Percentiles rank a stretch among this genome's conserved stretches.
These are phyloP conservation scores for Pistacia integerrima DNA, from an alignment of 345 rosid species.

Conservation along the genomic window DNA sequence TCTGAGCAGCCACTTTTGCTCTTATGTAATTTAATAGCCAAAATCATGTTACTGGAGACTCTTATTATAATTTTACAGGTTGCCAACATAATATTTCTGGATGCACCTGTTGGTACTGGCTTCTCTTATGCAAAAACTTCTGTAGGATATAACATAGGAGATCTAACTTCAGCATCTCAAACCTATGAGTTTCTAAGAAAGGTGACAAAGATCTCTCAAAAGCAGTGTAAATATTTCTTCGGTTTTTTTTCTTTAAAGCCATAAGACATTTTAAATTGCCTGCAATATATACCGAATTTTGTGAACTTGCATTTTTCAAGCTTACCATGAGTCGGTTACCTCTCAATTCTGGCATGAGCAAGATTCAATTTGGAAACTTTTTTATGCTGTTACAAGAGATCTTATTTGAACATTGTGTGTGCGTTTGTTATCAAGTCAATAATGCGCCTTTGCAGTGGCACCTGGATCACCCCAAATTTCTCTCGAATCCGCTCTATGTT, in stretches of 20 bases:
- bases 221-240: background rate
- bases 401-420: background rate
- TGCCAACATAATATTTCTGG: conserved; percentile 39
- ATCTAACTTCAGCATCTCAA: conserved; percentile 21
- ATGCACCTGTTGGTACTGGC: conserved; percentile 42
- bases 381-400: background rate
- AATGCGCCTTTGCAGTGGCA: conserved; percentile 17
- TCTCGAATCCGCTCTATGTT: conserved; percentile 3
- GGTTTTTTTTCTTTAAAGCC: too few relatives aligned
- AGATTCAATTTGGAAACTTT: too few relatives aligned
- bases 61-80: conserved; percentile 11
- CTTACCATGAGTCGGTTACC: too few relatives aligned
- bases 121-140: conserved; percentile 37
- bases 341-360: too few relatives aligned
- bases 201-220: conserved; percentile 9
- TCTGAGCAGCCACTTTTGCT: background rate
- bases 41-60: background rate
- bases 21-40: background rate
- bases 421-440: background rate
- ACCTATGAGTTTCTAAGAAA: conserved; percentile 32
- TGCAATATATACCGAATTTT: background rate
- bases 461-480: conserved; percentile 7
- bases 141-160: conserved; percentile 22
- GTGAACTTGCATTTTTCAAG: background rate
- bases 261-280: background rate